A percentile compares a stretch with the other conserved stretches of the same genome.
phyloP scores from a whole-genome alignment of 2,329 filamentous ascomycete species.

The Didymella segeticola region DNA sequence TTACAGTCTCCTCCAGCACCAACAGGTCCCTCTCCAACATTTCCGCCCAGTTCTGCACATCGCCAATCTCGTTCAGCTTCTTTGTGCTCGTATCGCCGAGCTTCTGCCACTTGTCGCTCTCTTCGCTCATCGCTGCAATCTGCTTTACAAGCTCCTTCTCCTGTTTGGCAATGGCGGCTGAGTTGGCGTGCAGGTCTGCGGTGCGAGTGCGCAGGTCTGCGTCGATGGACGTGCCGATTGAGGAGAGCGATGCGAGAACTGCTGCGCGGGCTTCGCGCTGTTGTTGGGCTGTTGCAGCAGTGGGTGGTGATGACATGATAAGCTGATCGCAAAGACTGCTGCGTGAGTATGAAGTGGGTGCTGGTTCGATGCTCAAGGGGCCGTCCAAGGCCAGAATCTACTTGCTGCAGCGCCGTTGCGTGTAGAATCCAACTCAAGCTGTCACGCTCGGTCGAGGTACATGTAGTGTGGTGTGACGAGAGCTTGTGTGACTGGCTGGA shows the following conservation, averaged over 20 bases:
- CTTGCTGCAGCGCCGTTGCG: constrained; percentile 12
- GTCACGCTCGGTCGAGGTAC: constrained; percentile 6
- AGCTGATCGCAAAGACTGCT: background rate
- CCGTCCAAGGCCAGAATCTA: background rate
- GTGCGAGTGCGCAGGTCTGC: constrained; percentile 72
- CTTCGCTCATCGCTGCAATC: constrained; percentile 65
- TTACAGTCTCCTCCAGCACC: constrained; percentile 50
- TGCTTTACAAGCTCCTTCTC: constrained; percentile 69
- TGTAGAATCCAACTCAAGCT: too few relatives aligned
- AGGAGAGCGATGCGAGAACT: constrained; percentile 57
- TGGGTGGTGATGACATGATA: constrained; percentile 36
- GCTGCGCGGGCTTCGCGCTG: constrained; percentile 59
- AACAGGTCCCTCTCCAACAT: constrained; percentile 64
- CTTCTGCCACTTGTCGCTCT: constrained; percentile 69
- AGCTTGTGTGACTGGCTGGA: constrained; percentile 31
- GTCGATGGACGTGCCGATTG: constrained; percentile 73
- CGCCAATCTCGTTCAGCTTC: constrained; percentile 77
- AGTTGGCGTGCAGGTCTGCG: constrained; percentile 72
- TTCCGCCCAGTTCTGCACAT: constrained; percentile 88
- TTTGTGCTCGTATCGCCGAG: constrained; percentile 68
- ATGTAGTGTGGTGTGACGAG: constrained; percentile 34
- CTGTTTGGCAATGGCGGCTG: constrained; percentile 69
- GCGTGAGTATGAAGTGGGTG: background rate
- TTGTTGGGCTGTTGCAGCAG: constrained; percentile 42
- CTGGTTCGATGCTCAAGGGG: background rate